phyloP scores from a whole-genome alignment of 2,329 filamentous ascomycete species.

The Nemania sp. region DNA sequence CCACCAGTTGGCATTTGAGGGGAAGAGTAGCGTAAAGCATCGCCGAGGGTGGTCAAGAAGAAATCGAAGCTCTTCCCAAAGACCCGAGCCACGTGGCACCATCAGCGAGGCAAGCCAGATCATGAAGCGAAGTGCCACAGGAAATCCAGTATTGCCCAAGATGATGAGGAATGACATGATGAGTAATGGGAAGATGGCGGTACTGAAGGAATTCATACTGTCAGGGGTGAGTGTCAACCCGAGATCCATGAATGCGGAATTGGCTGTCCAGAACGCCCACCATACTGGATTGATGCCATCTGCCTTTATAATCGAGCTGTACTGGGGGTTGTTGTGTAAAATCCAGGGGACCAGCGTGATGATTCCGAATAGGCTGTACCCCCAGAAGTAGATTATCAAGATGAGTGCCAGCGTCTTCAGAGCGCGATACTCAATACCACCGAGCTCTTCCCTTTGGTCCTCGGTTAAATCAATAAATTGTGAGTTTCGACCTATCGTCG shows the following conservation, averaged over 20 bases:
- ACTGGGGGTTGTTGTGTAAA: conserved; percentile 60
- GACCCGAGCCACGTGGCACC: conserved; percentile 65
- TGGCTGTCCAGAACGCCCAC: conserved; percentile 92
- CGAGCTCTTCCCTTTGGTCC: conserved; percentile 91
- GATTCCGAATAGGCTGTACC: conserved; percentile 79
- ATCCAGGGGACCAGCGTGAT: conserved; percentile 83
- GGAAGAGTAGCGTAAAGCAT: conserved; percentile 94
- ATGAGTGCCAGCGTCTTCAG: conserved; percentile 83
- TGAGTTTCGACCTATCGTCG: conserved; percentile 91
- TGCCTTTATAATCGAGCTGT: conserved; percentile 65
- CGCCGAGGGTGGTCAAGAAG: conserved; percentile 91
- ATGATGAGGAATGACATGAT: conserved; percentile 85
- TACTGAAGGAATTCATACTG: conserved; percentile 89
- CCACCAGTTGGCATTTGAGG: conserved; percentile 92
- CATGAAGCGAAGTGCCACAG: conserved; percentile 88
- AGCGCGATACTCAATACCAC: conserved; percentile 94
- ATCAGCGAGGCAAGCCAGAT: conserved; percentile 81
- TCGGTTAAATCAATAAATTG: conserved; percentile 86
- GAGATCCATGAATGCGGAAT: conserved; percentile 91
- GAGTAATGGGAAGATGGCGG: conserved; percentile 74
- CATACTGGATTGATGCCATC: conserved; percentile 71
- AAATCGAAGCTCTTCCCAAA: conserved; percentile 91
- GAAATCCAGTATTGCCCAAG: conserved; percentile 94
- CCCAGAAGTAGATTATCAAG: conserved; percentile 78
- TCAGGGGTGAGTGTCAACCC: conserved; percentile 90